Percentiles rank a stretch among this genome's conserved stretches.
Conservation (phyloP, 2,329 filamentous ascomycete genomes). For the Pseudovirgaria hyperparasitica region DNA sequence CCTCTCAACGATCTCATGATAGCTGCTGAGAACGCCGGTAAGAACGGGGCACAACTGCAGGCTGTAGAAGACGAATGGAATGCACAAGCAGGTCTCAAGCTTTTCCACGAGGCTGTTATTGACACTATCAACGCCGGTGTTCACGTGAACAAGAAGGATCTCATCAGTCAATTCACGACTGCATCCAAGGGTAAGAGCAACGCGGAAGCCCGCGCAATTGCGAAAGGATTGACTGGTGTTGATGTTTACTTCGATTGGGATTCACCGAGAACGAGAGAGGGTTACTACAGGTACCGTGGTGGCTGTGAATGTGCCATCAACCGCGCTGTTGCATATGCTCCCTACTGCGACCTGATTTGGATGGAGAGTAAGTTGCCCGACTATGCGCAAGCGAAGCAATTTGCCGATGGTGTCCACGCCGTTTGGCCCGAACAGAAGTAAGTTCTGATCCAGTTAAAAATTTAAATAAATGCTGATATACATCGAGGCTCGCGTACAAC, state of each 20-base stretch:
- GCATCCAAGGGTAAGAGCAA: constrained; percentile 75
- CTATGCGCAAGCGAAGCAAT: constrained; percentile 80
- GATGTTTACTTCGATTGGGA: constrained; percentile 96
- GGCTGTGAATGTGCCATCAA: constrained; percentile 87
- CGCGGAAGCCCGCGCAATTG: constrained; percentile 65
- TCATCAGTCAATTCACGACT: constrained; percentile 54
- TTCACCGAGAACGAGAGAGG: constrained; percentile 79
- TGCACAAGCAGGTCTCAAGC: constrained; percentile 63
- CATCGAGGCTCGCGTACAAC: constrained; percentile 81
- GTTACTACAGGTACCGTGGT: constrained; percentile 85
- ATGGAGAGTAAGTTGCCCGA: constrained; percentile 98
- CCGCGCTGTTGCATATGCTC: constrained; percentile 80
- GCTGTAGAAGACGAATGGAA: constrained; percentile 87
- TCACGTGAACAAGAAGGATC: constrained; percentile 53
- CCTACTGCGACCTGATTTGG: constrained; percentile 94
- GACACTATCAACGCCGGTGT: constrained; percentile 63
- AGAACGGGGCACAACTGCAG: constrained; percentile 69
- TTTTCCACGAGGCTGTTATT: constrained; percentile 81
- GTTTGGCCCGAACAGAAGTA: constrained; percentile 95
- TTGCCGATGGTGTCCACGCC: constrained; percentile 84
- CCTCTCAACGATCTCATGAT: constrained; percentile 86
- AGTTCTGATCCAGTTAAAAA: constrained; percentile 21
- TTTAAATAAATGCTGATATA: constrained; percentile 4
- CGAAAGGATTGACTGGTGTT: constrained; percentile 60
- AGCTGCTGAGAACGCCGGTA: constrained; percentile 69